A percentile compares a stretch with the other conserved stretches of the same genome.
Evolutionary conservation across 129 eudicot genomes (phyloP).

Genomic region (Ambrosia trifida): DNA sequence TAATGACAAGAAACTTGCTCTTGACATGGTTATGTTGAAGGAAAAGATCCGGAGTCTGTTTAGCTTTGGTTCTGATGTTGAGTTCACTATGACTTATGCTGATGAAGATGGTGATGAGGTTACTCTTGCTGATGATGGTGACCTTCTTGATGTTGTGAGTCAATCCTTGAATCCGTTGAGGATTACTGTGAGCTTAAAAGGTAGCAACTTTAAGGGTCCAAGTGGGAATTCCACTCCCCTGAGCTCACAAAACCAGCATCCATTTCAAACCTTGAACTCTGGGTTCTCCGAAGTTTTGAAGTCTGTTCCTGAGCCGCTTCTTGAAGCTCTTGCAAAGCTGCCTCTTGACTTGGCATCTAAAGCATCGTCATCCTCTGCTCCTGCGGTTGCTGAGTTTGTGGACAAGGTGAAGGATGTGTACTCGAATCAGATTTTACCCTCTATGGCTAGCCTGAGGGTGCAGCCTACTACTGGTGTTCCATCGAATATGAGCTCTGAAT

Average conservation of each 20-base stretch:
- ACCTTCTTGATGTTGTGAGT: conserved; percentile 64
- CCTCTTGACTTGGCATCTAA: conserved; percentile 48
- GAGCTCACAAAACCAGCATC: conserved; percentile 23
- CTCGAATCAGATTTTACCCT: conserved; percentile 30
- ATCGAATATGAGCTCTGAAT: conserved; percentile 11
- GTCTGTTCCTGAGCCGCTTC: conserved; percentile 53
- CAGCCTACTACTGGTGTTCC: conserved; percentile 7
- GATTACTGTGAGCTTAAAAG: conserved; percentile 48
- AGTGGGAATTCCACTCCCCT: conserved; percentile 42
- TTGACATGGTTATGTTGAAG: conserved; percentile 53
- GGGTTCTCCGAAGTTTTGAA: conserved; percentile 47
- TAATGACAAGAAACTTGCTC: conserved; percentile 43
- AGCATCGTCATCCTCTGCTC: conserved; percentile 43
- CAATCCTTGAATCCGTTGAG: conserved; percentile 83
- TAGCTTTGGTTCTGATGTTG: conserved; percentile 50
- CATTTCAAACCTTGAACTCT: conserved; percentile 28
- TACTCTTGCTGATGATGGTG: conserved; percentile 78
- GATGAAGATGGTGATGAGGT: conserved; percentile 90
- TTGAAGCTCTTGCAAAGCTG: conserved; percentile 38
- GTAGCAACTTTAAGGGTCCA: conserved; percentile 27
- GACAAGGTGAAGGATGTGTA: conserved; percentile 46
- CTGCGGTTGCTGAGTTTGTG: conserved; percentile 40
- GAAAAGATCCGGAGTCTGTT: conserved; percentile 59
- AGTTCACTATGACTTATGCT: conserved; percentile 52
- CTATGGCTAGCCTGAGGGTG: background rate